Percentiles rank a stretch among this genome's conserved stretches.
These are phyloP conservation scores for Primulina huaijiensis DNA, from an alignment of 257 asterid genomes.

Conservation along the genomic window DNA sequence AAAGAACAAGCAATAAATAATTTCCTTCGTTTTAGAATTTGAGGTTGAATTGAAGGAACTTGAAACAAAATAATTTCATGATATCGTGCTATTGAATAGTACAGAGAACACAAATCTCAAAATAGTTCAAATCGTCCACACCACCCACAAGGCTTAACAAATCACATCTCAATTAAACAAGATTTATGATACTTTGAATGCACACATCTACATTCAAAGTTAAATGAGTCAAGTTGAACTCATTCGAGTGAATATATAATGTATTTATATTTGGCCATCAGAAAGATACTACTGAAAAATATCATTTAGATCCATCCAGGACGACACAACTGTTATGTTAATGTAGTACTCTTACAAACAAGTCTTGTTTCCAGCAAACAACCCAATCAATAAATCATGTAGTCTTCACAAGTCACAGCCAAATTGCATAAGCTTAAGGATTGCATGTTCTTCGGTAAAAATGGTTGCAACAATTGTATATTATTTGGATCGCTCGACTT, in stretches of 20 bases:
- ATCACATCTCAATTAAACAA: too few species aligned
- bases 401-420: neutral
- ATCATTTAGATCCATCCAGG: neutral
- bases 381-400: neutral
- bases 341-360: neutral
- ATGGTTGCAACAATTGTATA: neutral
- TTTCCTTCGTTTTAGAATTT: neutral
- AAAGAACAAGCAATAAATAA: neutral
- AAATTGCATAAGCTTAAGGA: neutral
- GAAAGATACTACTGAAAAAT: neutral
- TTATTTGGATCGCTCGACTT: conserved; percentile 36
- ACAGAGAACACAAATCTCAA: neutral
- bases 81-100: neutral
- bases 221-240: neutral
- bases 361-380: neutral
- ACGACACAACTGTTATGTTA: neutral
- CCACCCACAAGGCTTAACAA: too few species aligned
- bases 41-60: neutral
- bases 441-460: neutral
- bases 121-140: neutral
- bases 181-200: neutral
- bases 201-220: neutral
- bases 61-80: too few species aligned
- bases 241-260: too few species aligned
- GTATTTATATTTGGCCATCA: neutral